phyloP scores from a whole-genome alignment of 768 basidiomycete genomes.

The Hydnomerulius pinastri region DNA sequence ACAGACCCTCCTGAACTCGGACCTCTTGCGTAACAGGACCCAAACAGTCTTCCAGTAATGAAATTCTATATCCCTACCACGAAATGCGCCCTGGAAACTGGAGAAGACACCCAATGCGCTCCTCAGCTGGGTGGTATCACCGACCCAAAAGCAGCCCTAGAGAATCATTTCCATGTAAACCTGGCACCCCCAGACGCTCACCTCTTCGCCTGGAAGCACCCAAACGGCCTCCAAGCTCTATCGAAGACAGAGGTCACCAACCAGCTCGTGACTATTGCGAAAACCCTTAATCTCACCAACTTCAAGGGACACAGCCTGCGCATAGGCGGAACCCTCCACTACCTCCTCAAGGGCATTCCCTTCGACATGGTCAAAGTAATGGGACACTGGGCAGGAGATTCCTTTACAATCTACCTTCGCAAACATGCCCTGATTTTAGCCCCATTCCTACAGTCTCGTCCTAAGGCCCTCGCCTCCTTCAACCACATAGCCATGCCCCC shows the following conservation, averaged over 20 bases:
- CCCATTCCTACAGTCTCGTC: constrained; percentile 23
- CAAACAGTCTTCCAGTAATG: no score
- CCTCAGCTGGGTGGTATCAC: no score
- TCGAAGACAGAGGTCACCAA: constrained; percentile 26
- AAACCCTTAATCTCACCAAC: background rate
- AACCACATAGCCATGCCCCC: background rate
- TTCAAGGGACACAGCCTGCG: constrained; percentile 27
- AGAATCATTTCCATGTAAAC: no score
- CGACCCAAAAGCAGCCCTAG: no score
- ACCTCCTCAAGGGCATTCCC: constrained; percentile 27
- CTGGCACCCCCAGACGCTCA: constrained; percentile 9
- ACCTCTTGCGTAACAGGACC: no score
- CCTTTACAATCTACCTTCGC: constrained; percentile 31
- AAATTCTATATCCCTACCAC: no score
- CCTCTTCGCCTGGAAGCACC: constrained; percentile 32
- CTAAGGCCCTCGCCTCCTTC: background rate
- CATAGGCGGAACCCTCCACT: constrained; percentile 33
- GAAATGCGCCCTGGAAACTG: no score
- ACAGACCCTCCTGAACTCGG: no score
- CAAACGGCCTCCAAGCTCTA: constrained; percentile 17
- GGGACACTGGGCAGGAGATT: constrained; percentile 37
- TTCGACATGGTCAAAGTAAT: constrained; percentile 36
- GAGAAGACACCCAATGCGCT: no score
- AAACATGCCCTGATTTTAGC: constrained; percentile 29
- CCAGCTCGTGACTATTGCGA: constrained; percentile 11